Base-by-base conservation (phyloP, 2,329 filamentous ascomycete species). In the Purpureocillium takamizusanense region DNA sequence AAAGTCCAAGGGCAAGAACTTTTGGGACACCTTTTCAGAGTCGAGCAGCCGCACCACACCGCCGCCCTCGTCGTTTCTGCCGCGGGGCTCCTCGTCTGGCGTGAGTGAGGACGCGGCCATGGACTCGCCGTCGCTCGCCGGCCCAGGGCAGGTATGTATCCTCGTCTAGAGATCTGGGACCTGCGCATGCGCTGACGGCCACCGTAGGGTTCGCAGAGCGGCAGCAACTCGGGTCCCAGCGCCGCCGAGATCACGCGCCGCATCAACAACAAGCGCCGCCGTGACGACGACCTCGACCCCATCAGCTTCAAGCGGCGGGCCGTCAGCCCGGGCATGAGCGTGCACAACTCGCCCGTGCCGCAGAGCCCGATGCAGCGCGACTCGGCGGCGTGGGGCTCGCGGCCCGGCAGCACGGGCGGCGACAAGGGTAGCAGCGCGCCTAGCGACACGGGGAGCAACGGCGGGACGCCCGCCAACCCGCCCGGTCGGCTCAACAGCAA, bases 271-370 rank as follows among this genome's bases (percentile, higher is more conserved):
- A 92, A 90, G 58, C 80, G 90, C n/a, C 77, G 87, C 16, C 75
- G 88, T 40, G 90, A 95, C 45, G 88, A 95, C 52, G 89, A 95
- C 52, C 83, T 95, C 41, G 89, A 97, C 55, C 82, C 86, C 2
- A 74, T 81, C 30, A 85, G 82, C 44, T 89, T 95, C 66, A 97
- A 97, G 63, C 77, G 90, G 13, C 78, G 90, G 32, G 90, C 90
- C 17, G 90, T 97, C 3, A 92, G 85, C 42, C 90, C 90, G 1
- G 86, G 89, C 13, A 81, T 95, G 70, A 94, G 87, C 57, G 82
- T 83, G 2, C 87, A 94, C 52, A 94, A 90, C 60, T 94, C 86
- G 44, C 90, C 90, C 1, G 72, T 95, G 28, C 76, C 90, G 50
- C 86, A 95, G 56, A 90, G 85, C 39, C 87, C 89, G 1, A 74